Evolutionary conservation across 768 basidiomycete species (phyloP), one percentile per base, ranked within the genome.

Genomic region (Lenzites betulinus): DNA sequence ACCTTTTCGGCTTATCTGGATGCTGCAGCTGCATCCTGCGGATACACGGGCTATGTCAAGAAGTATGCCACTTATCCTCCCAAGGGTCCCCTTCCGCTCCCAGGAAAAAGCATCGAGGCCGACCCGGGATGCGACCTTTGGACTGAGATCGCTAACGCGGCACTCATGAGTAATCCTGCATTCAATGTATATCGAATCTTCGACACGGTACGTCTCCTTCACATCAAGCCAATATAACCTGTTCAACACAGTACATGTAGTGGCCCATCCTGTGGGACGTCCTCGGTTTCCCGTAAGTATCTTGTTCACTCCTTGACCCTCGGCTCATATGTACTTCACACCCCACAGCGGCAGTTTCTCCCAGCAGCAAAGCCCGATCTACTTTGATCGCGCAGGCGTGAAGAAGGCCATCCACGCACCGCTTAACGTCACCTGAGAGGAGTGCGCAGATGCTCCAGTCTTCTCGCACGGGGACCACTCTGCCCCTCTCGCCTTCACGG

Each of bases 131-230:
- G 90, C 63, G 85, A 90, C 66, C 70, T 90, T 0, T 91, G 87
- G 89, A 78, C 82, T 25, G 73, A 76, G 36, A 85, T 92, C 54
- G 84, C 88, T 67, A 71, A 85, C 20, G 86, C 81, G 0, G 83
- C 90, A 0, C 63, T 89, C 22, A 53, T 73, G 3, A 73, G 88
- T 64, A 91, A 92, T 66, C 90, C 90, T 0, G 89, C 86, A 0
- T 92, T 92, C 75, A 79, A 92, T 64, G 79, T 90, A 7, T 92
- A 92, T 69, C 82, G 87, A 22, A 88, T 92, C 55, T 88, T 89
- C 72, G 89, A 90, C 67, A 88, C 83, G 20, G 80, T 74, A 51
- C 60, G 80, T 67, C 6, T 11, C 36, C 38, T 16, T 30, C 8
- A 0, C 6, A 15, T 26, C 33, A 8, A 13, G 11, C 2, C 25